Evolutionary conservation across 306 rosid genomes (phyloP), one percentile per base, ranked within the genome.

Genomic region (Hylodesmum podocarpum): DNA sequence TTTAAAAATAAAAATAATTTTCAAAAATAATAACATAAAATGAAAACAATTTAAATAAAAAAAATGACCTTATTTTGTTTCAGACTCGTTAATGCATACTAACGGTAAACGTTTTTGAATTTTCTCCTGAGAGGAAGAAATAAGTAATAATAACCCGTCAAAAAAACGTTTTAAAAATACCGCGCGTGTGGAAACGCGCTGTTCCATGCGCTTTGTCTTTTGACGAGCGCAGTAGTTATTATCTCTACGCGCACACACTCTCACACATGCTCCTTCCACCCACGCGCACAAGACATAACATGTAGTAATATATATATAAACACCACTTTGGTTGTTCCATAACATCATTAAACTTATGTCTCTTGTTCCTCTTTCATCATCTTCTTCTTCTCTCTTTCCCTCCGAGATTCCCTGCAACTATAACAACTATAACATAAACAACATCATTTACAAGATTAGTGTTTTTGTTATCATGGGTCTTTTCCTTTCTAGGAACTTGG

Each of bases 381-480:
- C 37, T 58, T 37, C 59, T 27, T 3, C 16, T 10, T 15, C 15
- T 53, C 39, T 22, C 19, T 9, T 12, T 41, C 18, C 6, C 24
- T 19, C 15, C 3, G 28, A 13, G 14, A 28, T 64, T 25, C 8
- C 24, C 4, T 62, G 18, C 31, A 39, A 63, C 16, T 68, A 61
- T 1, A 36, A 5, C 34, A 39, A 12, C 15, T 54, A 21, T 7
- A 49, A 39, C 8, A n/a, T n/a, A n/a, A 18, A 19, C 12, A 18
- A 11, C 0, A 46, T n/a, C n/a, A n/a, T n/a, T n/a, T n/a, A 6
- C 11, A 46, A 18, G 1, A 8, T 6, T 1, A 0, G 33, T 8
- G 2, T 21, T 0, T n/a, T n/a, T n/a, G n/a, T n/a, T n/a, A n/a
- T n/a, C n/a, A 94, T 91, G 98, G 97, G 97, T 81, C 75, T 94